Base-by-base conservation (phyloP, 2,329 filamentous ascomycete species). In the Talaromyces sp. region DNA sequence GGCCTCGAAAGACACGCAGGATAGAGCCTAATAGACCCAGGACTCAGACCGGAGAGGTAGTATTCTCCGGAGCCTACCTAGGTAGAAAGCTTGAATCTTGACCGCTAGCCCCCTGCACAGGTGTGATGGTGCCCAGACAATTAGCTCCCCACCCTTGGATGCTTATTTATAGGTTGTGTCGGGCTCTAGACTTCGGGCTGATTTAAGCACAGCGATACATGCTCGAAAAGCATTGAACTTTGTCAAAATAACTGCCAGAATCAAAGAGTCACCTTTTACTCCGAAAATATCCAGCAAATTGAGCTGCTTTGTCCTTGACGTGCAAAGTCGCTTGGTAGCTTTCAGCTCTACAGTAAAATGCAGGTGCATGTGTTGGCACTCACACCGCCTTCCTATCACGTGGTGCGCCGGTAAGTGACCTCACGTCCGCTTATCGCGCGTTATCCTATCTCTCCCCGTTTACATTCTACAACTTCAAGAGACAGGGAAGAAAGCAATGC, bases 401-500 rank as follows among this genome's bases (percentile, higher is more conserved):
- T 63, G 60, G 35, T 11, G 29, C 42, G 43, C 45, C 52, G 53
- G 50, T 53, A 54, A 58, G 54, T 64, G 58, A 62, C 56, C 58
- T 61, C 60, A 60, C 56, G 35, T 27, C 35, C 47, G 48, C 43
- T 48, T 54, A 59, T 57, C 58, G 37, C 36, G 22, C 19, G 14
- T 32, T 32, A 20, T 37, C 44, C 37, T 29, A 43, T 27, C 35
- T 33, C 35, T 13, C 16, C 13, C 17, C 35, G 24, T 27, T 27
- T 9, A n/a, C 24, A 32, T 37, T 45, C 30, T 47, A 42, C 47
- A 49, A 30, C 29, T 39, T 39, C 47, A 47, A 37, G 19, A 30
- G 40, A 27, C 11, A 36, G 36, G 3, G 36, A 46, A 36, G 43
- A 32, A 30, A 40, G 68, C 66, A 60, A 71, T 72, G 69, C 69